Base-by-base conservation (phyloP, 805 yeast species). In the Candida maltosa region DNA sequence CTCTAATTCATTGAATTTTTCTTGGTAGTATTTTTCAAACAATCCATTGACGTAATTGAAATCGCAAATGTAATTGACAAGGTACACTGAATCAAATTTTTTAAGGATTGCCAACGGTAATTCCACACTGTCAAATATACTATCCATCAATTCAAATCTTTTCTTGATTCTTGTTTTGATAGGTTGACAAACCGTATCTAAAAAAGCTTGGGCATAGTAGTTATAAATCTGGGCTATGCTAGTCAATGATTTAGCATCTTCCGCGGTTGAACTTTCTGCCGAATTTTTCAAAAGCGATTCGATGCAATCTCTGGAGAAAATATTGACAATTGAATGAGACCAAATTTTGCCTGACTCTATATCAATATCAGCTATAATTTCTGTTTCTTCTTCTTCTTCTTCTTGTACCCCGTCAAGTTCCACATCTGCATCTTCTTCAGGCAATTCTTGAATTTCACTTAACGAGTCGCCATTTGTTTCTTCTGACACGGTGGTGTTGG, bases 301-400 rank as follows among this genome's bases (percentile, higher is more conserved):
- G 36, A 63, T 34, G 9, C 65, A 58, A 34, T 56, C 55, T 11
- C 51, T 46, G 2, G 69, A 60, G 29, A 62, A 56, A 3, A 65
- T 56, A 20, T 58, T 47, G 32, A 59, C 34, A 22, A 61, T 50
- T 7, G 69, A 60, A 36, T 65, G 71, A 26, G 58, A 45, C 6
- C 69, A 70, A 29, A 56, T 14, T 37, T 41, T 8, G 34, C 45
- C 4, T 33, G 40, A 12, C 39, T 44, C 15, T 40, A 44, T 9
- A 37, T 43, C 11, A 33, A 31, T 11, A 32, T 36, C 3, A 7
- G 19, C 19, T 29, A n/a, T 22, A 31, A 26, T 4, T 5, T 5
- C 29, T 31, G 26, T 25, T 11, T 4, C 4, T 16, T 10, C 8
- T 6, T 4, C 5, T 5, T 16, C 10, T 10, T n/a, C 7, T n/a